phyloP scores from a whole-genome alignment of 257 asterid species.

The Solanum lycopersicoides region DNA sequence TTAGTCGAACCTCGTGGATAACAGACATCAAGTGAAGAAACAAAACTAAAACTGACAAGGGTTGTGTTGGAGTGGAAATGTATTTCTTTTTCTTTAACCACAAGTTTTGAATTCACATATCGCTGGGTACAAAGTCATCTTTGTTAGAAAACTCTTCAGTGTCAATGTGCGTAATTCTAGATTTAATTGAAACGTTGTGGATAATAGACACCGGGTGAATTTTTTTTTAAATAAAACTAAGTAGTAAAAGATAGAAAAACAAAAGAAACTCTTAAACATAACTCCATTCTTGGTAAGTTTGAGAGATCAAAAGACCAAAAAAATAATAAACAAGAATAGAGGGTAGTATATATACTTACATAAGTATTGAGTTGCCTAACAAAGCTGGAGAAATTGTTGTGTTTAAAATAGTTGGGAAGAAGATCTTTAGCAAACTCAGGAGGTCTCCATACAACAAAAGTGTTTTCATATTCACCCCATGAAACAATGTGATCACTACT shows the following conservation, averaged over 20 bases:
- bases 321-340: not conserved
- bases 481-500: constrained; percentile 6
- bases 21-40: not conserved
- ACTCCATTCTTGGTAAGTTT: not conserved
- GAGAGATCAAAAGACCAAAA: not conserved
- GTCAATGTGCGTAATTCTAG: not conserved
- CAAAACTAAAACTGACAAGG: not conserved
- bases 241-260: not conserved
- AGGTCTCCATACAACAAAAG: constrained; percentile 8
- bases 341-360: not conserved
- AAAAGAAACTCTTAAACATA: not conserved
- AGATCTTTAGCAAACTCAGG: constrained; percentile 3
- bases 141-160: not conserved
- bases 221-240: not conserved
- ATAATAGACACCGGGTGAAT: not conserved
- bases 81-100: not conserved
- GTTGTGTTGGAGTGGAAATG: not conserved
- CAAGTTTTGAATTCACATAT: not conserved
- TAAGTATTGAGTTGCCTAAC: constrained; percentile 10
- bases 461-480: constrained; percentile 6
- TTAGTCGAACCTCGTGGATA: not conserved
- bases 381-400: constrained; percentile 4
- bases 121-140: not conserved
- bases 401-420: constrained; percentile 12
- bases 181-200: not conserved